Evolutionary conservation across 108 stramenopile species (phyloP).

Genomic region (Nitzschia sp.): DNA sequence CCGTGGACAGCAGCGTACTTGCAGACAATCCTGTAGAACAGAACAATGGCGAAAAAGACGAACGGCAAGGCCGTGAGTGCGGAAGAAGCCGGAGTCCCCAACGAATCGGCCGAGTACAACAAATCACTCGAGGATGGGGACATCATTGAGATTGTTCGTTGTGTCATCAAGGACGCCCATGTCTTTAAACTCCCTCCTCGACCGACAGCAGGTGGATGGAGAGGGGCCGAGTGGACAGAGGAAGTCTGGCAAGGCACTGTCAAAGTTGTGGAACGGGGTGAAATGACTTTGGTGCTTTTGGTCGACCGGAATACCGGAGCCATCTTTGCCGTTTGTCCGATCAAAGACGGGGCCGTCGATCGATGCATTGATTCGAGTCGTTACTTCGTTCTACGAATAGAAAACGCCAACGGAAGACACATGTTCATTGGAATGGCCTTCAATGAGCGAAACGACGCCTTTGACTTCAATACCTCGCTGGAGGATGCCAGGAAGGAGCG

Average conservation of each 20-base stretch:
- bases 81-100: conserved; percentile 59
- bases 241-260: conserved; percentile 91
- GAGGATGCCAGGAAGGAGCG: conserved; percentile 85
- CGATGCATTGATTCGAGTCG: conserved; percentile 85
- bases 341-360: conserved; percentile 82
- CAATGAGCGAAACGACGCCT: conserved; percentile 96
- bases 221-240: conserved; percentile 88
- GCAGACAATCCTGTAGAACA: background rate
- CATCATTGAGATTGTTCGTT: conserved; percentile 71
- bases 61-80: conserved; percentile 35
- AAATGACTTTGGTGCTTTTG: conserved; percentile 73
- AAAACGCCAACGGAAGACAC: conserved; percentile 90
- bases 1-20: background rate
- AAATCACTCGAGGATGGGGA: conserved; percentile 58
- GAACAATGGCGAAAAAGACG: conserved; percentile 6
- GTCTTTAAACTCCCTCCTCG: conserved; percentile 84
- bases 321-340: conserved; percentile 89
- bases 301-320: conserved; percentile 64
- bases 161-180: conserved; percentile 80
- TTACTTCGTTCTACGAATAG: conserved; percentile 91
- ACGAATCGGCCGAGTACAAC: conserved; percentile 53
- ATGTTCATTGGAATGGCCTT: conserved; percentile 97
- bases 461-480: conserved; percentile 96
- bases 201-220: conserved; percentile 79
- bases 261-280: conserved; percentile 85